These are phyloP conservation scores for Aspergillus panamensis DNA, from an alignment of 495 filamentous ascomycete species.

Conservation along the genomic window DNA sequence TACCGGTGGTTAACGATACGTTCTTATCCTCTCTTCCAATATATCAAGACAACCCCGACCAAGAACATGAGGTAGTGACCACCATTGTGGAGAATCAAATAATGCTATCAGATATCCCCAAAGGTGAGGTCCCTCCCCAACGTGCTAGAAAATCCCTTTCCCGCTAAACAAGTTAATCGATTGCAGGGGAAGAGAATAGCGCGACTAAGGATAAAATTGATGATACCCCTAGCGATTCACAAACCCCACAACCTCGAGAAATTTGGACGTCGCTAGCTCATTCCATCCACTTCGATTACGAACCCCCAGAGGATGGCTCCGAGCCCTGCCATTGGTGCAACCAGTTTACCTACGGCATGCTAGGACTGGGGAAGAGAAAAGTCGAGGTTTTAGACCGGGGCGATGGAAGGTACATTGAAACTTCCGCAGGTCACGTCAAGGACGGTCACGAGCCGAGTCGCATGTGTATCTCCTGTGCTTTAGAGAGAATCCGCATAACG, in stretches of 20 bases:
- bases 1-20: not conserved
- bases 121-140: too few species aligned
- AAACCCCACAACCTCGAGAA: constrained; percentile 2
- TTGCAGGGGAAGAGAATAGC: too few species aligned
- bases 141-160: too few species aligned
- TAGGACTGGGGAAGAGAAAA: constrained; percentile 29
- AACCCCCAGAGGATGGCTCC: constrained; percentile 18
- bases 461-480: constrained; percentile 40
- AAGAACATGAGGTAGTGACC: not conserved
- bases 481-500: constrained; percentile 29
- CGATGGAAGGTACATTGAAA: constrained; percentile 28
- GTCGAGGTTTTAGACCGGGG: constrained; percentile 29
- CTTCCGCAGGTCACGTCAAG: constrained; percentile 29
- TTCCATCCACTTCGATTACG: constrained; percentile 37
- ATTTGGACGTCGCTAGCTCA: constrained; percentile 38
- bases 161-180: too few species aligned
- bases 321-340: constrained; percentile 40
- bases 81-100: not conserved
- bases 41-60: constrained; percentile 5
- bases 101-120: too few species aligned
- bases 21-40: constrained; percentile 8
- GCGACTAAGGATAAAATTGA: not conserved
- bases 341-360: constrained; percentile 31
- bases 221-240: not conserved
- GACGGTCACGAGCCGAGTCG: constrained; percentile 29